phyloP scores from a whole-genome alignment of 176 grass and related monocot species.

The Bolboschoenus planiculmis region DNA sequence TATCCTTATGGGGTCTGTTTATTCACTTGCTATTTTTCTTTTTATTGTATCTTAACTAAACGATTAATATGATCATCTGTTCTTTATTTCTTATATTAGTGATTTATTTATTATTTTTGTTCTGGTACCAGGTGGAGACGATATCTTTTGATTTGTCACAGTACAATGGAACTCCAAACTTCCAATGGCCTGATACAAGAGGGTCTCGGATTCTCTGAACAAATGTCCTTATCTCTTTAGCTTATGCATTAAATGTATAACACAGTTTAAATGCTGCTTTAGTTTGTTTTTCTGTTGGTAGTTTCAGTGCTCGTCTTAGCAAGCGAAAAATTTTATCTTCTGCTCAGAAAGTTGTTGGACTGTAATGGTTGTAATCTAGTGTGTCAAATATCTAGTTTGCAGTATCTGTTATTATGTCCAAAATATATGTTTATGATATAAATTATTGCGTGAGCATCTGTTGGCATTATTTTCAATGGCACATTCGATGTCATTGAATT shows the following conservation, averaged over 20 bases:
- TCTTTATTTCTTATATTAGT: neutral
- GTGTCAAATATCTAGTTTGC: neutral
- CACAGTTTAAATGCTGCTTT: neutral
- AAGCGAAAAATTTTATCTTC: neutral
- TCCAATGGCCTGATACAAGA: conserved; percentile 70
- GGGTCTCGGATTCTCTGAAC: conserved; percentile 55
- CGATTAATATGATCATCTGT: neutral
- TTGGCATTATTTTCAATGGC: no score
- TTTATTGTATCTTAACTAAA: neutral
- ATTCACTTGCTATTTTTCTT: conserved; percentile 19
- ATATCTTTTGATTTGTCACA: conserved; percentile 84
- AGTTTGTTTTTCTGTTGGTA: neutral
- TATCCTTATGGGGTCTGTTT: conserved; percentile 57
- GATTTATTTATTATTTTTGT: conserved; percentile 11
- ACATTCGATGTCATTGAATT: neutral
- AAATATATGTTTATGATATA: neutral
- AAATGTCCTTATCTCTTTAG: neutral
- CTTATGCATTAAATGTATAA: conserved; percentile 3
- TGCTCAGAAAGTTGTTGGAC: neutral
- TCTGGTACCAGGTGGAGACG: conserved; percentile 49
- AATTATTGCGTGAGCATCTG: no score
- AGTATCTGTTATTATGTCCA: neutral
- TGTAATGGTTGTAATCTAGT: neutral
- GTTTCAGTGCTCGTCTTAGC: neutral
- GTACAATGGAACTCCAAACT: conserved; percentile 52